Evolutionary conservation across 345 rosid species (phyloP).

Genomic region (Melaleuca alternifolia): DNA sequence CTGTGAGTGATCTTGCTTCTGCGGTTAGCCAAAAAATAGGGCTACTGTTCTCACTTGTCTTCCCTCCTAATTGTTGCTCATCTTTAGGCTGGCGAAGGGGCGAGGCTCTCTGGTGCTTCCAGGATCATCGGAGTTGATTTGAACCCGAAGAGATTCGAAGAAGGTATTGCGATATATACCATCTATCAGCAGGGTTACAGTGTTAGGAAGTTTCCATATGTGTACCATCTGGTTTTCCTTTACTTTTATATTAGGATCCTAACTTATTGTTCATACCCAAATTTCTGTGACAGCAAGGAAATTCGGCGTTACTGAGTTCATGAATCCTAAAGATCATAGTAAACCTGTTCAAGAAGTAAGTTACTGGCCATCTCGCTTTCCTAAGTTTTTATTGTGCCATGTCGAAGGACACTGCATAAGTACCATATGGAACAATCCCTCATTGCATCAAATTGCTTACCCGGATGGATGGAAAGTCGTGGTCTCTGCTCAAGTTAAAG

Average conservation of each 20-base stretch:
- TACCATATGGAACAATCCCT: background rate
- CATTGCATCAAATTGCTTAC: background rate
- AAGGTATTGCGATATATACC: conserved; percentile 8
- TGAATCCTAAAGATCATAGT: conserved; percentile 26
- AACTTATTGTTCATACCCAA: background rate
- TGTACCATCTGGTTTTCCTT: background rate
- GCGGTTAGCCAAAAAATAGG: background rate
- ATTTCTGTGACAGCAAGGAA: conserved; percentile 18
- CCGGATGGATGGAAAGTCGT: background rate
- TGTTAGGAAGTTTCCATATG: background rate
- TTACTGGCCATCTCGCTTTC: too few relatives aligned
- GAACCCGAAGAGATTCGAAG: conserved; percentile 16
- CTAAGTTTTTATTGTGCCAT: background rate
- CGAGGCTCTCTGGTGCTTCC: conserved; percentile 19
- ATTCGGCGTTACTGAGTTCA: conserved; percentile 29
- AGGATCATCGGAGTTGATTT: conserved; percentile 29
- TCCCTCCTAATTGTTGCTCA: background rate
- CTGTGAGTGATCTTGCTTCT: conserved; percentile 1
- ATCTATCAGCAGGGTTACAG: background rate
- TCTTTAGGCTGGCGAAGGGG: conserved; percentile 23
- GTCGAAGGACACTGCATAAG: background rate
- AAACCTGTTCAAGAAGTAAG: conserved; percentile 28
- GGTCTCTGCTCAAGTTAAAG: background rate
- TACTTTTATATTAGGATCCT: background rate
- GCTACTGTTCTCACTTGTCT: background rate